phyloP scores from a whole-genome alignment of 2,329 filamentous ascomycete genomes.

The Sarocladiaceae sp. region DNA sequence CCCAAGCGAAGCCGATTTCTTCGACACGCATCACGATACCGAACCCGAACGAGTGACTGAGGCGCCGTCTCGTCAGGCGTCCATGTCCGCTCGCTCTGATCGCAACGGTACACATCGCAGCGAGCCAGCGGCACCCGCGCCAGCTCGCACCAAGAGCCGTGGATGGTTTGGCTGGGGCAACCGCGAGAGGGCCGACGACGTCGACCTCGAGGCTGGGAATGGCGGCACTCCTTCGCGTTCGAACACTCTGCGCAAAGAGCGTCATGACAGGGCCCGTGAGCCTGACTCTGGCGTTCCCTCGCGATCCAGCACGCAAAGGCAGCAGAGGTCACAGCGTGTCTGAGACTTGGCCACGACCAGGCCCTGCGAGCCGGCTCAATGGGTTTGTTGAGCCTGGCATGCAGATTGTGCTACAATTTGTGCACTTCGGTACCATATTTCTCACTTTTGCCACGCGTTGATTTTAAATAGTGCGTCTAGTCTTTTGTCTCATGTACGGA shows the following conservation, averaged over 20 bases:
- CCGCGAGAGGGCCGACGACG: neutral
- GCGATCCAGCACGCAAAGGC: neutral
- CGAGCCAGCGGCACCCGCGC: constrained; percentile 1
- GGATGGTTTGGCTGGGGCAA: constrained; percentile 1
- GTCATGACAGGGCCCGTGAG: neutral
- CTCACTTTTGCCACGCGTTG: neutral
- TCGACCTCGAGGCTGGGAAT: constrained; percentile 8
- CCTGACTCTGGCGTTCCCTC: neutral
- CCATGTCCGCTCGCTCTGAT: constrained; percentile 16
- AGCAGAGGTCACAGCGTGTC: neutral
- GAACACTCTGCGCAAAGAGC: neutral
- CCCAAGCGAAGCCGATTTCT: constrained; percentile 47
- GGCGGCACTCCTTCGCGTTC: neutral
- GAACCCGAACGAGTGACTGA: constrained; percentile 19
- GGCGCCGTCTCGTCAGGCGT: constrained; percentile 18
- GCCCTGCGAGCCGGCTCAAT: constrained; percentile 3
- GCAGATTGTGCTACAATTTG: too few species aligned
- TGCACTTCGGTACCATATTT: neutral
- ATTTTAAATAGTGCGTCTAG: neutral
- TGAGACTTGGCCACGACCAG: neutral
- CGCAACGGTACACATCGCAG: neutral
- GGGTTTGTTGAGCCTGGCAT: neutral
- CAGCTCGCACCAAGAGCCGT: constrained; percentile 8
- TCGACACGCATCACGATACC: constrained; percentile 27
- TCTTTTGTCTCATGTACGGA: constrained; percentile 3